Conservation (phyloP, 2,329 filamentous ascomycete species). For the Aspergillus persii region DNA sequence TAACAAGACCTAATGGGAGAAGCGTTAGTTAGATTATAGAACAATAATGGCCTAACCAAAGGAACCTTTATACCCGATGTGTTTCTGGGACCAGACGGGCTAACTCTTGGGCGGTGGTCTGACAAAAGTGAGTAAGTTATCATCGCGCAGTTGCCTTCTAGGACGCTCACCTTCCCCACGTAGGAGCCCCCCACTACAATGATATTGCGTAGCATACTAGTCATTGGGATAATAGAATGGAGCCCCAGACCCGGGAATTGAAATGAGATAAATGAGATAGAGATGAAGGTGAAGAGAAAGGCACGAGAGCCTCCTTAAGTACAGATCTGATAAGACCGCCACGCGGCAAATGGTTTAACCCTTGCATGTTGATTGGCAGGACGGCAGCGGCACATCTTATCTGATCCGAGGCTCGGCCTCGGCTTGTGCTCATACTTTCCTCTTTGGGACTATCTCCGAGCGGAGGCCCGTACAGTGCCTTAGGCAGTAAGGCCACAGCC, state of each 20-base stretch:
- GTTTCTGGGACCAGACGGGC: slow-evolving; percentile 33
- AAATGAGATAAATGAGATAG: not conserved
- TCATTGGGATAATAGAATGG: slow-evolving; percentile 18
- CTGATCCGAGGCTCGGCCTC: not conserved
- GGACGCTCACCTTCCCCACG: slow-evolving; percentile 28
- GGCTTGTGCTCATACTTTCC: too few relatives aligned
- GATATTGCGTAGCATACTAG: slow-evolving; percentile 31
- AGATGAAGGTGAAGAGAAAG: not conserved
- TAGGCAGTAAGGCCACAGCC: too few relatives aligned
- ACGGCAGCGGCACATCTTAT: not conserved
- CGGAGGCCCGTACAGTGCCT: too few relatives aligned
- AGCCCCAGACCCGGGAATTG: too few relatives aligned
- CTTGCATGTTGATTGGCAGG: not conserved
- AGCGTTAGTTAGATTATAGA: not conserved
- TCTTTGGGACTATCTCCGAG: too few relatives aligned
- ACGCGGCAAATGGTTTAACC: not conserved
- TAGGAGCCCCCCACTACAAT: slow-evolving; percentile 38
- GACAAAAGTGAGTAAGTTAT: slow-evolving; percentile 8
- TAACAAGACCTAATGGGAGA: slow-evolving; percentile 26
- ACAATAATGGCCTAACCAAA: not conserved
- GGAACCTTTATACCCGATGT: slow-evolving; percentile 27
- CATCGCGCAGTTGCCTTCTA: too few relatives aligned
- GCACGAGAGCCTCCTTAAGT: not conserved
- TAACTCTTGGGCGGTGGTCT: slow-evolving; percentile 36
- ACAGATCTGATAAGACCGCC: not conserved